Evolutionary conservation across 202 grass and related monocot species (phyloP).

Genomic region (Zizania palustris): DNA sequence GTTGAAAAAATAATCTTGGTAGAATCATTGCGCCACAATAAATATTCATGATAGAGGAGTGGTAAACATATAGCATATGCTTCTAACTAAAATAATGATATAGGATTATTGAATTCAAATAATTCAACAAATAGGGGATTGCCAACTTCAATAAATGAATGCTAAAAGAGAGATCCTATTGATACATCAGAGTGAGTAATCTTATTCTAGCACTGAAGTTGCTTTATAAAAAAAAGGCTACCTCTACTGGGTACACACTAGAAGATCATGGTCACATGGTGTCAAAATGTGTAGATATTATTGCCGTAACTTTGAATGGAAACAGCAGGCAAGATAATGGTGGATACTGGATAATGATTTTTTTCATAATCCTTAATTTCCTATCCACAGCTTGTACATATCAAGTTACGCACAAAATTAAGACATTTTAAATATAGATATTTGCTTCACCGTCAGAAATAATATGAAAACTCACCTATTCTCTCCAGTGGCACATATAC

Average conservation of each 20-base stretch:
- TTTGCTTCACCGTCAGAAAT: conserved; percentile 6
- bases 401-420: background rate
- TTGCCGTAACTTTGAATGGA: background rate
- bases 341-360: background rate
- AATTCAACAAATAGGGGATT: conserved; percentile 6
- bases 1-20: conserved; percentile 20
- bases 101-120: background rate
- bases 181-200: background rate
- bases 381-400: background rate
- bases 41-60: too few species aligned
- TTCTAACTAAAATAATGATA: background rate
- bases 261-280: conserved; percentile 7
- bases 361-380: conserved; percentile 1
- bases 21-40: background rate
- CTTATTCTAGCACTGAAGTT: background rate
- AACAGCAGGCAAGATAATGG: background rate
- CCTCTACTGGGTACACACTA: background rate
- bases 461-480: conserved; percentile 52
- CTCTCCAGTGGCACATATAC: conserved; percentile 81
- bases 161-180: background rate
- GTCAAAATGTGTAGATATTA: background rate
- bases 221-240: conserved; percentile 7
- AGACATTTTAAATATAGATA: conserved; percentile 19
- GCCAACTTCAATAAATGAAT: background rate
- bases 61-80: background rate